Evolutionary conservation across 2,329 filamentous ascomycete genomes (phyloP), one percentile per base, ranked within the genome.

Genomic region (Epichloe uncinata): DNA sequence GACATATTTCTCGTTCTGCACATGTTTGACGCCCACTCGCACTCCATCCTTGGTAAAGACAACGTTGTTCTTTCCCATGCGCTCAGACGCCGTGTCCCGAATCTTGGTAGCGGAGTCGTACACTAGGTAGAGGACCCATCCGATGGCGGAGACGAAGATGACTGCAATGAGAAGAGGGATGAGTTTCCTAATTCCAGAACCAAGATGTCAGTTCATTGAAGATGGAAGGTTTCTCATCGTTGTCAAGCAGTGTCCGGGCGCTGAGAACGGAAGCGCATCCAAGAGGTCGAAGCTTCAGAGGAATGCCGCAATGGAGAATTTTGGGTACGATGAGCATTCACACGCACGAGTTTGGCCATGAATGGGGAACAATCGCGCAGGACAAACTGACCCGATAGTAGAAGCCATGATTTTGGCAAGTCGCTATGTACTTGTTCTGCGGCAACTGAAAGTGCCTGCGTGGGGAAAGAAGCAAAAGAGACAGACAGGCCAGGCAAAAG

Each of bases 61-160:
- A 50, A 90, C 77, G 63, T 89, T 84, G 70, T 84, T 85, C 69
- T 79, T 79, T 63, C 82, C 80, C 78, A 89, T 85, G 61, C 79
- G 79, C 66, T 83, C 73, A 45, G 75, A 77, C 44, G 84, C 83
- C 52, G 77, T 73, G 52, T 78, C 71, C 53, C 78, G 75, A 58
- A 90, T 81, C 64, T 85, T 75, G 66, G 72, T 73, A 50, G 78
- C 73, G 66, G 80, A 81, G 49, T 84, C 66, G 67, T 85, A 89
- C 63, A 89, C 75, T 53, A 86, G 81, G 66, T 87, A 88, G 53
- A 78, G 76, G 51, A 90, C 71, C 68, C 79, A 87, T 50, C 73
- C 82, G 59, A 87, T 49, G 48, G 48, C 51, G 36, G 54, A 70
- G 50, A 85, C 53, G 72, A 87, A 20, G 42, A 48, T 12, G 73